Evolutionary conservation across 805 yeast genomes (phyloP).

Genomic region (Nakazawaea holstii): DNA sequence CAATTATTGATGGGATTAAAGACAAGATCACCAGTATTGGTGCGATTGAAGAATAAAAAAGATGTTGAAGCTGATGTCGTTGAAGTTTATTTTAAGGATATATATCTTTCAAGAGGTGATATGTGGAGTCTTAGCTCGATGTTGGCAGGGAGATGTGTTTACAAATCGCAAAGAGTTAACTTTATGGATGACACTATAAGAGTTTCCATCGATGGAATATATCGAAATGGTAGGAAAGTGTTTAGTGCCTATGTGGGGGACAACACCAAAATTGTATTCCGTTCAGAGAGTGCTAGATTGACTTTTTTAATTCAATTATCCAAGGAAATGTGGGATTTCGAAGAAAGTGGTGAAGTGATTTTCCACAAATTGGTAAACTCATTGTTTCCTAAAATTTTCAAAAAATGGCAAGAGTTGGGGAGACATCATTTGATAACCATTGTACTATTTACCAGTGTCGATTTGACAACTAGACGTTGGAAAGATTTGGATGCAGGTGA

Average conservation of each 20-base stretch:
- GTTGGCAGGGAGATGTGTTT: conserved; percentile 59
- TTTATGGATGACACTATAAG: conserved; percentile 58
- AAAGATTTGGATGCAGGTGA: conserved; percentile 65
- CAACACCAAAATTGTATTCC: conserved; percentile 72
- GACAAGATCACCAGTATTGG: conserved; percentile 59
- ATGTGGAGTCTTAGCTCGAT: conserved; percentile 81
- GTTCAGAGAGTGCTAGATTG: conserved; percentile 87
- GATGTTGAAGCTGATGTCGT: conserved; percentile 73
- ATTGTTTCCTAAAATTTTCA: conserved; percentile 84
- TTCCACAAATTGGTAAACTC: conserved; percentile 90
- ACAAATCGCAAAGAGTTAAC: conserved; percentile 56
- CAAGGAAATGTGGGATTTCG: conserved; percentile 97
- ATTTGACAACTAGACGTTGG: conserved; percentile 43
- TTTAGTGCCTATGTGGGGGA: conserved; percentile 74
- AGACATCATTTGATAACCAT: conserved; percentile 91
- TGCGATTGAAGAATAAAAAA: conserved; percentile 39
- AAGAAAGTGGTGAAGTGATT: conserved; percentile 91
- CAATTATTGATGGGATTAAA: conserved; percentile 59
- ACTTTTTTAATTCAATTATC: conserved; percentile 84
- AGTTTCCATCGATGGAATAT: conserved; percentile 58
- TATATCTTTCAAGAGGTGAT: conserved; percentile 80
- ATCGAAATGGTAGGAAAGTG: conserved; percentile 59
- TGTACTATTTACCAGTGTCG: conserved; percentile 80
- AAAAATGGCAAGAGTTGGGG: conserved; percentile 79
- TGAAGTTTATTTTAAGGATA: conserved; percentile 76